These are phyloP conservation scores for Trichocladium antarcticum DNA, from an alignment of 495 filamentous ascomycete species.

Conservation along the genomic window DNA sequence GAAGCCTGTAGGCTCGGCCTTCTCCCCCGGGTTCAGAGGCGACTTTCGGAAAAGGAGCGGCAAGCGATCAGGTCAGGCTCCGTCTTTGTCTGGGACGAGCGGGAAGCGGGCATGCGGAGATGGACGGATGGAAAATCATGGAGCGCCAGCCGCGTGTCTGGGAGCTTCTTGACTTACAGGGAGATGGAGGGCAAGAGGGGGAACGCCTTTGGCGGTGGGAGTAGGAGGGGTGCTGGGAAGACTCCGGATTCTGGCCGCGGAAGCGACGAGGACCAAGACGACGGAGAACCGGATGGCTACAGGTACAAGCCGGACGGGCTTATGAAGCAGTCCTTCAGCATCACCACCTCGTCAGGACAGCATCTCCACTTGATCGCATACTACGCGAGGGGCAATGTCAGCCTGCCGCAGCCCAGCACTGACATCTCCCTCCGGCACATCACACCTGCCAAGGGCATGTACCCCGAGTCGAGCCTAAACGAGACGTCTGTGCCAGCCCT, in stretches of 20 bases:
- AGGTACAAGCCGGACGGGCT: conserved; percentile 93
- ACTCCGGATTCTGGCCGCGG: conserved; percentile 68
- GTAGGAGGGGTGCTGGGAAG: conserved; percentile 50
- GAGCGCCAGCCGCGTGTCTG: conserved; percentile 95
- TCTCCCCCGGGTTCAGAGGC: conserved; percentile 80
- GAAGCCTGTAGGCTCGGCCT: conserved; percentile 89
- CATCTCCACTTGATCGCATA: conserved; percentile 97
- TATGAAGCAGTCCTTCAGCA: conserved; percentile 99
- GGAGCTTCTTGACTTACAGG: conserved; percentile 92
- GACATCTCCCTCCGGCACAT: conserved; percentile 78
- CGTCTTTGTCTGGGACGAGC: conserved; percentile 97
- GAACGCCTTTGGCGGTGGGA: conserved; percentile 45
- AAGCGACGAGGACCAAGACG: conserved; percentile 70
- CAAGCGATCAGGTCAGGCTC: conserved; percentile 91
- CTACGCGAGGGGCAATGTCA: conserved; percentile 60
- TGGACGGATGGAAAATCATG: conserved; percentile 99
- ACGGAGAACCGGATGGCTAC: conserved; percentile 89
- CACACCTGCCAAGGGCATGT: conserved; percentile 78
- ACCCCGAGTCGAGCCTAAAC: conserved; percentile 91
- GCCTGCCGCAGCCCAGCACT: conserved; percentile 63
- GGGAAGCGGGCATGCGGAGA: conserved; percentile 93
- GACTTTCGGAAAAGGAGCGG: conserved; percentile 93
- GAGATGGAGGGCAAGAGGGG: conserved; percentile 96
- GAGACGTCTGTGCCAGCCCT: conserved; percentile 50
- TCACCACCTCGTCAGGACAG: conserved; percentile 78